These are phyloP conservation scores for Sutorius eximius DNA, from an alignment of 1,284 basidiomycete genomes.

Conservation along the genomic window DNA sequence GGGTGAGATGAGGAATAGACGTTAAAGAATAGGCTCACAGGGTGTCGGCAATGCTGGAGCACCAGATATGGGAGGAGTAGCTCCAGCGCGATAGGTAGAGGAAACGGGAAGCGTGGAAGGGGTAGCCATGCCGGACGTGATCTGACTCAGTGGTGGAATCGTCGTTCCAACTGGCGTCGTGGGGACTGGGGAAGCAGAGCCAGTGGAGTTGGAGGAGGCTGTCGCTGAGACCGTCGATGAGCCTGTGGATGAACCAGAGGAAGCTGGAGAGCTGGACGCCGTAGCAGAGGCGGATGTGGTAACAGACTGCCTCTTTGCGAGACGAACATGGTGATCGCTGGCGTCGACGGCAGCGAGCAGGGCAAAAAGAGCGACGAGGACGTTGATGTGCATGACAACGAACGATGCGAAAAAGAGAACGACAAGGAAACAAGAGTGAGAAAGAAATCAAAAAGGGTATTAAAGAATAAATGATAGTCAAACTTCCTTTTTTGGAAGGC, in stretches of 20 bases:
- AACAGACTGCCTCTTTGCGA: constrained; percentile 28
- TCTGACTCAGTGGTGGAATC: constrained; percentile 57
- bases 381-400: constrained; percentile 43
- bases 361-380: constrained; percentile 45
- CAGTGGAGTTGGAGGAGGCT: constrained; percentile 17
- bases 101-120: constrained; percentile 50
- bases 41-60: constrained; percentile 64
- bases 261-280: constrained; percentile 10
- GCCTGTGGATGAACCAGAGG: constrained; percentile 11
- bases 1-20: constrained; percentile 4
- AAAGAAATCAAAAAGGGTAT: neutral
- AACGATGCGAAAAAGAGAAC: constrained; percentile 18
- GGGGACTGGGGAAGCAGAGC: constrained; percentile 22
- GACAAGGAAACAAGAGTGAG: neutral
- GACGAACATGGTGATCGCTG: constrained; percentile 27
- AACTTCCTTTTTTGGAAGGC: neutral
- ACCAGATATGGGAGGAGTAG: constrained; percentile 57
- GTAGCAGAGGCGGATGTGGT: constrained; percentile 13
- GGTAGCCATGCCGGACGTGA: constrained; percentile 68
- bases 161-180: constrained; percentile 33
- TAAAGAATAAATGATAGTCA: neutral
- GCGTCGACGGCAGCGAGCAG: constrained; percentile 40
- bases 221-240: constrained; percentile 12
- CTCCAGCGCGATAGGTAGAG: constrained; percentile 58
- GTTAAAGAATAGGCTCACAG: constrained; percentile 44